phyloP scores from a whole-genome alignment of 306 rosid species.

The Mucuna pruriens region DNA sequence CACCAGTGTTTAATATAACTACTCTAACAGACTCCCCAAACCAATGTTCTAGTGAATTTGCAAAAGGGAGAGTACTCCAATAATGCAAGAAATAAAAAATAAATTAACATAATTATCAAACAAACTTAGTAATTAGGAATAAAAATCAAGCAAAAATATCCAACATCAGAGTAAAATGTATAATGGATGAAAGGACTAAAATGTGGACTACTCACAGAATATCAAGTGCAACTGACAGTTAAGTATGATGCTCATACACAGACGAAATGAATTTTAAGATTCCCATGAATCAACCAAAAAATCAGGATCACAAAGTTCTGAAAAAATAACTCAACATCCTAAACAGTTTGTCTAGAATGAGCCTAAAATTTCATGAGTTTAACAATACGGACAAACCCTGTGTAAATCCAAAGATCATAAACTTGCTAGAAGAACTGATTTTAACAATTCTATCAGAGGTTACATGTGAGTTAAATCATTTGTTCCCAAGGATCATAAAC shows the following conservation, averaged over 20 bases:
- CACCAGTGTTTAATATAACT: conserved; percentile 74
- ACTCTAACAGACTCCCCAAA: conserved; percentile 98
- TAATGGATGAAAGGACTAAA: neutral
- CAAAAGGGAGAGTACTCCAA: conserved; percentile 56
- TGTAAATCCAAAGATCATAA: neutral
- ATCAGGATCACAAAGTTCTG: conserved; percentile 7
- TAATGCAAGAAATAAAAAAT: too few species aligned
- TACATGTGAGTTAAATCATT: neutral
- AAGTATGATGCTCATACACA: conserved; percentile 49
- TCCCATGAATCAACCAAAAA: conserved; percentile 76
- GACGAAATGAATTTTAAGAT: conserved; percentile 49
- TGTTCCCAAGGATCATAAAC: neutral
- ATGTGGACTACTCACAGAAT: conserved; percentile 60
- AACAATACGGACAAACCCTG: neutral
- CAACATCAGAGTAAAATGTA: conserved; percentile 1
- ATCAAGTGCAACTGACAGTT: conserved; percentile 74
- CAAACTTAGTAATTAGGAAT: too few species aligned
- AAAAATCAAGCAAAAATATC: neutral
- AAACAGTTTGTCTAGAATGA: neutral
- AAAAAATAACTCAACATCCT: neutral
- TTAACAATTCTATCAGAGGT: neutral
- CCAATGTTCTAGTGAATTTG: conserved; percentile 87
- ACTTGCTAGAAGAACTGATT: neutral
- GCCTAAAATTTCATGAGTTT: neutral
- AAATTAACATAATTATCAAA: too few species aligned